Base-by-base conservation (phyloP, 495 filamentous ascomycete genomes). In the Trichoderma parareesei region DNA sequence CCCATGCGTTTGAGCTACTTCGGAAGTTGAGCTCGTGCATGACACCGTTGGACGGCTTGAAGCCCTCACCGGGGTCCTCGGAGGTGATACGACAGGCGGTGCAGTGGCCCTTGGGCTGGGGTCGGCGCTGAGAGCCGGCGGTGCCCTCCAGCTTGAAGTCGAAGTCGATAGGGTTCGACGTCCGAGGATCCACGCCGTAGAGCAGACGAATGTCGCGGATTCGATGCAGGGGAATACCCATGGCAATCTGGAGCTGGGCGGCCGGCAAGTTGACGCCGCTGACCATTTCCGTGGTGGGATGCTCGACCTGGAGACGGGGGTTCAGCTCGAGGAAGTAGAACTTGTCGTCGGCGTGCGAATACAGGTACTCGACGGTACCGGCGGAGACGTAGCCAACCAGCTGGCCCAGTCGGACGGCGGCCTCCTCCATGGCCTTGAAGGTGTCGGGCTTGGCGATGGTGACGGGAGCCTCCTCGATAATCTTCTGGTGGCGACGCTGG, bases 251-350 rank as follows among this genome's bases (percentile, higher is more conserved):
- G 60, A 99, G 86, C 78, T 99, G 94, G 42, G 95, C 94, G 65
- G 95, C 94, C 43, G 94, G 94, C 72, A 99, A 78, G 75, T 98
- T 96, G 71, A 99, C 95, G 71, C 94, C 95, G 71, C 87, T 94
- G 62, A 99, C 94, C 94, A 99, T 99, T 75, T 99, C 94, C 8
- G 94, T 99, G 38, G 95, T 98, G 59, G 94, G 94, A 78, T 99
- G 94, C 85, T 98, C 94, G 76, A 98, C 94, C 80, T 98, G 94
- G 59, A 98, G 85, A 88, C 94, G 88, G 35, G 94, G 94, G 80
- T 98, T 98, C 72, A 98, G 80, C 78, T 98, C 94, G 65, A 98
- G 78, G 82, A 99, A 99, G 84, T 98, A 99, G 84, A 98, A 99
- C 76, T 96, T 92, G 83, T 97, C 93, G 64, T 99, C 94, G 5